Conservation (phyloP, 495 filamentous ascomycete genomes). For the Melanomma pulvis-pyrius region DNA sequence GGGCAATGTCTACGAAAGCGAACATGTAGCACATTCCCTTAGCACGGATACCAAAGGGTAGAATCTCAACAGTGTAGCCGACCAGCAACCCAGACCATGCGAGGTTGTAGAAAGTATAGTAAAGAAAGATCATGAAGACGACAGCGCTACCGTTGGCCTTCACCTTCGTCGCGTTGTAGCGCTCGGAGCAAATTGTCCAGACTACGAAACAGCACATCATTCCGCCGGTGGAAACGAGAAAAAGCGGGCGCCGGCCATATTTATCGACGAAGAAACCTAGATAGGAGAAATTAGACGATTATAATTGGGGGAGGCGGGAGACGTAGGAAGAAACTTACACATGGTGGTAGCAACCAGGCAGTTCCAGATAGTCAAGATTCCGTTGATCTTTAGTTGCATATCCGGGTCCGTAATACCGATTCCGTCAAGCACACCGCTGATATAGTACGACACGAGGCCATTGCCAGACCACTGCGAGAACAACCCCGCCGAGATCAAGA, state of each 20-base stretch:
- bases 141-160: slow-evolving; percentile 44
- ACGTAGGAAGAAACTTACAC: slow-evolving; percentile 41
- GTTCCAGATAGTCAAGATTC: slow-evolving; percentile 58
- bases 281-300: not conserved
- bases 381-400: slow-evolving; percentile 55
- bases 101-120: slow-evolving; percentile 50
- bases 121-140: slow-evolving; percentile 51
- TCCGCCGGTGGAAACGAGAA: slow-evolving; percentile 55
- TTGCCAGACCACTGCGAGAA: slow-evolving; percentile 50
- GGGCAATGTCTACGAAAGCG: slow-evolving; percentile 48
- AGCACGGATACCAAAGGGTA: slow-evolving; percentile 49
- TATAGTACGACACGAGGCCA: slow-evolving; percentile 48
- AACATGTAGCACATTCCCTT: slow-evolving; percentile 55
- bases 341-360: slow-evolving; percentile 58
- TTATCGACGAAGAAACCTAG: slow-evolving; percentile 52
- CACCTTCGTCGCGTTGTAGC: slow-evolving; percentile 40
- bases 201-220: slow-evolving; percentile 55
- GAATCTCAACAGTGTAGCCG: slow-evolving; percentile 49
- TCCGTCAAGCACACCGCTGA: slow-evolving; percentile 50
- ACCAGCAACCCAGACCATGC: slow-evolving; percentile 43
- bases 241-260: slow-evolving; percentile 61
- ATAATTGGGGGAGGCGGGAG: not conserved
- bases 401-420: slow-evolving; percentile 57
- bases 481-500: slow-evolving; percentile 43
- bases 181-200: slow-evolving; percentile 50